A percentile compares a stretch with the other conserved stretches of the same genome.
Conservation (phyloP, 768 basidiomycete genomes). For the Amanita muscaria region DNA sequence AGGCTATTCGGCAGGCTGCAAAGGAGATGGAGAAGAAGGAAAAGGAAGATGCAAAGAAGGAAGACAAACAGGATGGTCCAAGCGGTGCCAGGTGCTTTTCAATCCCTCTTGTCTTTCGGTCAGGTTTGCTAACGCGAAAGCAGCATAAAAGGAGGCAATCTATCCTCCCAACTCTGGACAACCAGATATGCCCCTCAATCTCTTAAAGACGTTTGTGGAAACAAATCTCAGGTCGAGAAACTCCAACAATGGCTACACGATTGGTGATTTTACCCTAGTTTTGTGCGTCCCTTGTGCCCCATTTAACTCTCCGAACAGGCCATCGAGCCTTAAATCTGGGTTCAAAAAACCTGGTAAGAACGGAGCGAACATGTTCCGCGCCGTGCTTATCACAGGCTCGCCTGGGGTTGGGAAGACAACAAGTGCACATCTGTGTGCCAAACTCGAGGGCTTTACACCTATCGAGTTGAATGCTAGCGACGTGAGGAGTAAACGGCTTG, state of each 20-base stretch:
- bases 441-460: slow-evolving; percentile 82
- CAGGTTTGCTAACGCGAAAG: neutral
- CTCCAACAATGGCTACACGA: slow-evolving; percentile 79
- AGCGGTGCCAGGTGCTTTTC: neutral
- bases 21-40: slow-evolving; percentile 74
- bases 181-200: slow-evolving; percentile 86
- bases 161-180: slow-evolving; percentile 81
- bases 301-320: slow-evolving; percentile 43
- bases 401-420: slow-evolving; percentile 99
- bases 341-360: slow-evolving; percentile 96
- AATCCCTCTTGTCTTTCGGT: neutral
- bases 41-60: slow-evolving; percentile 37
- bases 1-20: slow-evolving; percentile 63
- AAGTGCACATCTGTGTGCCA: slow-evolving; percentile 86
- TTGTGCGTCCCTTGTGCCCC: neutral
- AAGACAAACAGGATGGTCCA: slow-evolving; percentile 8
- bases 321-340: slow-evolving; percentile 54
- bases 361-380: slow-evolving; percentile 79
- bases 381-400: slow-evolving; percentile 84
- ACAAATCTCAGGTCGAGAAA: slow-evolving; percentile 88
- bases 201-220: slow-evolving; percentile 90
- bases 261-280: slow-evolving; percentile 47
- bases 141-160: slow-evolving; percentile 26
- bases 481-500: slow-evolving; percentile 89
- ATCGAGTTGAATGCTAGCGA: slow-evolving; percentile 98